Evolutionary conservation across 2,329 filamentous ascomycete genomes (phyloP), one percentile per base, ranked within the genome.

Genomic region (Aspergillus japonicus): DNA sequence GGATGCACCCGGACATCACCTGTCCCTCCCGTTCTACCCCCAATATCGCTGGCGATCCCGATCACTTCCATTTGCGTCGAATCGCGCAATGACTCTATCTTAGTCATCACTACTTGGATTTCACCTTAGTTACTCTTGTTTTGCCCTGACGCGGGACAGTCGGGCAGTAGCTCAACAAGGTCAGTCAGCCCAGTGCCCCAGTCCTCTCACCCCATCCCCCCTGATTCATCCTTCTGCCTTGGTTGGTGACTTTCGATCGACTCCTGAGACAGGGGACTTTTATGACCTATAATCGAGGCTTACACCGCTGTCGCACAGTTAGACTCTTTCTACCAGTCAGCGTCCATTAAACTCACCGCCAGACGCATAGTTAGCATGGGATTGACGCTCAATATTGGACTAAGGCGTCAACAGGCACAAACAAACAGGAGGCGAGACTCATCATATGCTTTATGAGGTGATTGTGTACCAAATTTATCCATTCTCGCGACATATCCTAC

Each of bases 391-490:
- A 21, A 23, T 16, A 12, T 55, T 44, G 42, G 47, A 31, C 11
- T 23, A 21, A 47, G 53, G 50, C 35, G n/a, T 50, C 49, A 31
- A 57, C 16, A 21, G 31, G 26, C 7, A 11, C 6, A 57, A 19
- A 23, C 16, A 23, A 26, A 29, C 23, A 26, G 14, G 33, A 33
- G 24, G 23, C 21, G n/a, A 50, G 6, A 26, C 31, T 31, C 31
- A 23, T 8, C 23, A 47, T 47, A 44, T 31, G n/a, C 52, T 44
- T 31, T 53, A 63, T 61, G 54, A 57, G 54, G 53, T 63, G 56
- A 62, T 59, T 56, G 44, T 57, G 47, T 42, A 42, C 59, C 61
- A 55, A 55, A 21, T 39, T 49, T 44, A 50, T 52, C 47, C 52
- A 33, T 47, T 59, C 33, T 59, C 51, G 57, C 56, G 54, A 57